Conservation (phyloP, 1,139 yeast species). For the Saccharomyces hybrid region DNA sequence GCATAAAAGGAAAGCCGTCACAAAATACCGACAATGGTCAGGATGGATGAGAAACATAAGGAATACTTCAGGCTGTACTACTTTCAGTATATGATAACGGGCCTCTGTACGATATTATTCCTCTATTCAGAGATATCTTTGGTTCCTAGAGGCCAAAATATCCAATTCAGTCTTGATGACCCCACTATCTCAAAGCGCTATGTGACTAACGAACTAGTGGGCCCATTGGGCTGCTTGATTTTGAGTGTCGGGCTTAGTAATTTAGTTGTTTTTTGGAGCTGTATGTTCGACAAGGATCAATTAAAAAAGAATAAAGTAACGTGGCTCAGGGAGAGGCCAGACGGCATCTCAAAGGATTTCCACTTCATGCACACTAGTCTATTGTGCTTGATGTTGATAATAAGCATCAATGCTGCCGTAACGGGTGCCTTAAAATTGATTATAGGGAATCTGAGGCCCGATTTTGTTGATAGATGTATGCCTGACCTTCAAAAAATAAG, state of each 20-base stretch:
- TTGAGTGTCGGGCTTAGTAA: slow-evolving; percentile 18
- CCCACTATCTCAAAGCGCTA: slow-evolving; percentile 16
- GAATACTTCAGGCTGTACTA: slow-evolving; percentile 35
- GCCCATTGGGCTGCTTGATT: slow-evolving; percentile 17
- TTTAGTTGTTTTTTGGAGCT: slow-evolving; percentile 17
- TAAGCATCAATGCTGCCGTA: slow-evolving; percentile 20
- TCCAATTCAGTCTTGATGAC: slow-evolving; percentile 13
- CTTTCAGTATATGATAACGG: slow-evolving; percentile 7
- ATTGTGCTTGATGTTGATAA: slow-evolving; percentile 15
- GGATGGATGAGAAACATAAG: slow-evolving; percentile 94
- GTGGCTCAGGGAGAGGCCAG: slow-evolving; percentile 12
- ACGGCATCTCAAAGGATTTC: slow-evolving; percentile 10
- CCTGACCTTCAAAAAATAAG: slow-evolving; percentile 8
- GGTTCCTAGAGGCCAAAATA: slow-evolving; percentile 15
- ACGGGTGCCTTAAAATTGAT: slow-evolving; percentile 23
- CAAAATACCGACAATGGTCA: slow-evolving; percentile 48
- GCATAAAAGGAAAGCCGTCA: not conserved
- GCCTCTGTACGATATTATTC: slow-evolving; percentile 12
- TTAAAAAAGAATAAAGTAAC: slow-evolving; percentile 8
- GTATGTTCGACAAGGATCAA: slow-evolving; percentile 13
- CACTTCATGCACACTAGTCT: slow-evolving; percentile 22
- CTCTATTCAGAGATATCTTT: slow-evolving; percentile 14
- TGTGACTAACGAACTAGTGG: slow-evolving; percentile 19
- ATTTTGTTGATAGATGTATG: slow-evolving; percentile 24
- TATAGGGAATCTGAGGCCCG: slow-evolving; percentile 27